Conservation (phyloP, 352 stramenopile genomes). For the Pythium brachiatum region DNA sequence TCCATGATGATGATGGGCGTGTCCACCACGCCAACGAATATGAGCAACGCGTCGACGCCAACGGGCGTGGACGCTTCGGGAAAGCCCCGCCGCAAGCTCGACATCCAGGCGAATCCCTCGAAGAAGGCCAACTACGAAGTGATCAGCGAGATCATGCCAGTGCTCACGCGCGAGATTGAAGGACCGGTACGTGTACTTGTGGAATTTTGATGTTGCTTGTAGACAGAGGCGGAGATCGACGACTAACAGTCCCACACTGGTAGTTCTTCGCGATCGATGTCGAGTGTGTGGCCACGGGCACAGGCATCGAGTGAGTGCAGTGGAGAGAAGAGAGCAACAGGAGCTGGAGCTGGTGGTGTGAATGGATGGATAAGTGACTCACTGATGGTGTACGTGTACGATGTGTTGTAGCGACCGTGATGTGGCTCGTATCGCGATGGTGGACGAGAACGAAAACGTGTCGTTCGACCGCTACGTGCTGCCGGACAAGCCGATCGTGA, state of each 20-base stretch:
- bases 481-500: constrained; percentile 81
- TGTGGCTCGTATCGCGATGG: constrained; percentile 87
- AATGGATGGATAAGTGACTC: background rate
- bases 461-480: constrained; percentile 88
- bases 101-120: constrained; percentile 66
- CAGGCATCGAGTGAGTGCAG: constrained; percentile 57
- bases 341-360: background rate
- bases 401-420: constrained; percentile 70
- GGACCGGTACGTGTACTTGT: constrained; percentile 66
- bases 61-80: background rate
- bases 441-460: constrained; percentile 86
- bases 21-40: constrained; percentile 22
- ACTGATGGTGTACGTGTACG: constrained; percentile 1
- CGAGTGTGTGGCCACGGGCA: constrained; percentile 90
- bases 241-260: constrained; percentile 1
- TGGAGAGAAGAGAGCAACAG: background rate
- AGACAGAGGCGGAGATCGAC: background rate
- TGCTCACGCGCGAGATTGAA: constrained; percentile 75
- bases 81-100: constrained; percentile 36
- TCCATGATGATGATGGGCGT: constrained; percentile 3
- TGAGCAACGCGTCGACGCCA: constrained; percentile 12
- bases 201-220: constrained; percentile 4
- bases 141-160: constrained; percentile 73
- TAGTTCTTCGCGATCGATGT: constrained; percentile 93
- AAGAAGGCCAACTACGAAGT: constrained; percentile 66